Base-by-base conservation (phyloP, 331 rosid genomes). In the Quercus lobata region DNA sequence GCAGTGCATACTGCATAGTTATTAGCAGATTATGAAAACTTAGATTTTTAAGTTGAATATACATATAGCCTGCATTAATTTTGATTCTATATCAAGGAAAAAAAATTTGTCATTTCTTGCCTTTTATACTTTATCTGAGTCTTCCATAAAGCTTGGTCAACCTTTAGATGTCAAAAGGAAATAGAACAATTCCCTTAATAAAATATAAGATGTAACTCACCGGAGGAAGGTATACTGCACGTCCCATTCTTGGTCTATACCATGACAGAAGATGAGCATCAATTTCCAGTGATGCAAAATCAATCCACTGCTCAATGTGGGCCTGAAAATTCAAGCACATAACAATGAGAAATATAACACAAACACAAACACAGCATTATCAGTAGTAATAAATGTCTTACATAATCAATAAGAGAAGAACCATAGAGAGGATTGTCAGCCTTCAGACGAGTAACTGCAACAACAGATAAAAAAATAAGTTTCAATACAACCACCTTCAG, bases 391-490 rank as follows among this genome's bases (percentile, higher is more conserved):
- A 41, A 41, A 41, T 41, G 12, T 41, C 46, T 41, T 41, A 41
- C 85, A 41, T 41, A 41, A 41, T 8, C 46, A 41, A 41, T 41
- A 41, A 41, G 46, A 41, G 78, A 41, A 41, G 46, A 41, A 8
- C 46, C 46, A 41, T 89, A 94, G 22, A 94, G 12, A 0, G 97
- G 69, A 75, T 41, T 41, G 46, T 41, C 46, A 41, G 12, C 46
- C 46, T 41, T 41, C 46, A 41, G 46, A 62, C 90, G 90, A 57
- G 95, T 72, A 77, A 94, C 98, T 94, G 84, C 81, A 85, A 72
- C 12, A 86, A 79, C 10, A 30, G 3, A 55, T 34, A 35, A 30
- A n/a, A 17, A 22, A 30, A 62, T 17, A 71, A 76, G 46, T 24
- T 65, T n/a, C 32, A 32, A 15, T 4, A 46, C 7, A 53, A 41